phyloP scores from a whole-genome alignment of 441 rosid genomes.

The Erysimum cheiri region DNA sequence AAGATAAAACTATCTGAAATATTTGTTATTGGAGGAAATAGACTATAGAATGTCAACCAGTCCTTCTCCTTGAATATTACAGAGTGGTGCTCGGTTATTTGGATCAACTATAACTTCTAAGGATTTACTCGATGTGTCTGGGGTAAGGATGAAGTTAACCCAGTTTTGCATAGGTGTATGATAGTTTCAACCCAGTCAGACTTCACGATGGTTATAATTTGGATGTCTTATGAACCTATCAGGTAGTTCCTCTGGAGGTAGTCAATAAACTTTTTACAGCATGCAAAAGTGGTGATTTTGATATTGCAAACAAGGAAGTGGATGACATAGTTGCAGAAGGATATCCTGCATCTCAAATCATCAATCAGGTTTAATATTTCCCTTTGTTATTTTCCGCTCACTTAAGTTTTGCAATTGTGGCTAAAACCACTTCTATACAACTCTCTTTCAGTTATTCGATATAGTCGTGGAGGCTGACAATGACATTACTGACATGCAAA shows the following conservation, averaged over 20 bases:
- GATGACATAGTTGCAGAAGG: constrained; percentile 83
- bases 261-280: constrained; percentile 61
- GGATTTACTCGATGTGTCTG: constrained; percentile 84
- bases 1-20: constrained; percentile 16
- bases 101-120: constrained; percentile 87
- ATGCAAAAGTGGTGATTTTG: constrained; percentile 92
- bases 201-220: constrained; percentile 23
- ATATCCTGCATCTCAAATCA: constrained; percentile 89
- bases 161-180: neutral
- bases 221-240: constrained; percentile 33
- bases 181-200: constrained; percentile 4
- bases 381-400: constrained; percentile 6
- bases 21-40: neutral
- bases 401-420: neutral
- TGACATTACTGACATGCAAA: constrained; percentile 85
- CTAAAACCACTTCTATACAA: constrained; percentile 25
- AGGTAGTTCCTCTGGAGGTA: constrained; percentile 80
- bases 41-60: neutral
- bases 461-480: constrained; percentile 64
- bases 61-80: constrained; percentile 46
- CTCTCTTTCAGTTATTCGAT: constrained; percentile 69
- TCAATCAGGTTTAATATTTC: constrained; percentile 65
- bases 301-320: constrained; percentile 88
- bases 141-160: constrained; percentile 59
- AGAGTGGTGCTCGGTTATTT: constrained; percentile 95